Base-by-base conservation (phyloP, 1,139 yeast species). In the Yamadazyma epiphylla region DNA sequence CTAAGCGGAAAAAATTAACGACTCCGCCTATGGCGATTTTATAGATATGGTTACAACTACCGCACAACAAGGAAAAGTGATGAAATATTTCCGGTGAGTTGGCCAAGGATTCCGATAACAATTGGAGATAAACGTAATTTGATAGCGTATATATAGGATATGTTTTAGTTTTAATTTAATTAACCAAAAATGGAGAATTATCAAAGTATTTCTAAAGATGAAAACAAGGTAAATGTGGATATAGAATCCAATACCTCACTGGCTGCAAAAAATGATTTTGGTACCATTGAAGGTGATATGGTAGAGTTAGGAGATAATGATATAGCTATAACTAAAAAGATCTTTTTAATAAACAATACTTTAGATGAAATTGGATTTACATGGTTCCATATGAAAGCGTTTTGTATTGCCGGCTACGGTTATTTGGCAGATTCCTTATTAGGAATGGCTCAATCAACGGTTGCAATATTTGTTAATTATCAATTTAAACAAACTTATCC, bases 361-460 rank as follows among this genome's bases (percentile, higher is more conserved):
- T 51, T 70, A 17, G 75, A 70, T 42, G 73, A 70, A 36, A 67
- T 70, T 15, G 77, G 77, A 0, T 65, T 70, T 48, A 70, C 76
- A 3, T 54, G 64, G 64, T 66, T 62, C 43, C 75, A 70, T 35
- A 48, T 57, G 26, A 60, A 63, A 37, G 47, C 67, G 22, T 61
- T 48, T 31, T 35, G 35, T 24, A 28, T 48, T 5, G 48, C 48
- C 12, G 53, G 53, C 4, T 38, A 39, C 26, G 52, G 53, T 13
- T 47, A 47, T 26, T 33, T 41, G 5, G 49, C 43, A 5, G 52
- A 48, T 25, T 46, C 50, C n/a, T 43, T 41, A 29, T 32, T 48
- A 13, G 43, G 39, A 6, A 31, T 40, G 34, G 48, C 70, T 31
- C 75, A 69, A 38, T 53, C 69, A 5, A 56, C 73, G 1, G 72